These are phyloP conservation scores for Escallonia rubra DNA, from an alignment of 129 eudicot species.

Conservation along the genomic window DNA sequence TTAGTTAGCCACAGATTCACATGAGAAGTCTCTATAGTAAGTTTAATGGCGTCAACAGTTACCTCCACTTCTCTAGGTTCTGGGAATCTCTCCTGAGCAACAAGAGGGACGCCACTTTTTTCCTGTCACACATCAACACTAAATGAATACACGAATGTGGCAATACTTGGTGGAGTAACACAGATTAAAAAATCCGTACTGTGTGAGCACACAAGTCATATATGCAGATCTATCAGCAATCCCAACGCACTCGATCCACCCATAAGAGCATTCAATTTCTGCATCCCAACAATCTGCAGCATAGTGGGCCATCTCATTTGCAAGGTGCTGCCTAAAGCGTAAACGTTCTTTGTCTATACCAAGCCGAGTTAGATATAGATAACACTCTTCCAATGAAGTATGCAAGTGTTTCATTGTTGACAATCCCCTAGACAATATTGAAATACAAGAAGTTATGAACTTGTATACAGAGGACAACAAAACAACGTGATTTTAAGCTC, in stretches of 20 bases:
- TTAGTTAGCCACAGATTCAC: no score
- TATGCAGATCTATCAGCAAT: constrained; percentile 71
- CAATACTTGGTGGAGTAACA: no score
- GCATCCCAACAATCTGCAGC: constrained; percentile 89
- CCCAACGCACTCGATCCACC: constrained; percentile 78
- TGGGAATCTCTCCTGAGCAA: constrained; percentile 47
- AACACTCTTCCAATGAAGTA: constrained; percentile 68
- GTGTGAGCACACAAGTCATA: constrained; percentile 57
- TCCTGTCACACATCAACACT: constrained; percentile 25
- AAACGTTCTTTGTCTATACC: constrained; percentile 60
- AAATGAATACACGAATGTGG: not conserved
- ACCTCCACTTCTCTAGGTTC: constrained; percentile 81
- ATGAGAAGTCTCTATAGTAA: no score
- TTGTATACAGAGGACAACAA: not conserved
- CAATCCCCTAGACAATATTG: constrained; percentile 43
- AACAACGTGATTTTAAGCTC: not conserved
- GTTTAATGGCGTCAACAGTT: not conserved
- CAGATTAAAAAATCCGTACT: constrained; percentile 19
- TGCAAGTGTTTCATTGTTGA: constrained; percentile 63
- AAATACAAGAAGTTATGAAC: not conserved
- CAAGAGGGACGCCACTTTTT: constrained; percentile 62
- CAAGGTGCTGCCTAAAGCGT: constrained; percentile 66
- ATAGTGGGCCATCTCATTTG: constrained; percentile 78
- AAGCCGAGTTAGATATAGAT: constrained; percentile 45
- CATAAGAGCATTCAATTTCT: constrained; percentile 59